Evolutionary conservation across 495 filamentous ascomycete genomes (phyloP), one percentile per base, ranked within the genome.

Genomic region (Penicillium cosmopolitanum): DNA sequence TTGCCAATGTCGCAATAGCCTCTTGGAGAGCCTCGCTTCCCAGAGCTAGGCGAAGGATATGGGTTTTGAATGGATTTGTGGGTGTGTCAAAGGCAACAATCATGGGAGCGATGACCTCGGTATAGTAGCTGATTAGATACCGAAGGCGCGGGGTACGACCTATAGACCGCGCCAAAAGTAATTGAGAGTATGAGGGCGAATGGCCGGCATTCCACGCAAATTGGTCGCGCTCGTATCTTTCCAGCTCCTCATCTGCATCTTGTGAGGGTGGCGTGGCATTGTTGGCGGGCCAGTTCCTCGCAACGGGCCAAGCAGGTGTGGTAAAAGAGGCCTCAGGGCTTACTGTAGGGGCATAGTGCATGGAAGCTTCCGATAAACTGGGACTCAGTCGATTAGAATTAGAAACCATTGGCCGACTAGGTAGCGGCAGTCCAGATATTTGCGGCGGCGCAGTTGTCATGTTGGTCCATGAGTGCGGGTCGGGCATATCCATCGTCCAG

Each of bases 71-170:
- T 1, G 94, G 94, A 66, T 97, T 89, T 13, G 77, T 85, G 10
- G 91, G 89, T 9, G 86, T 86, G 67, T 98, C 94, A 73, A 97
- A 95, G 48, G 92, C 88, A 15, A 97, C 92, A 65, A 97, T 89
- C 60, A 91, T 89, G 0, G 91, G 90, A 60, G 93, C 95, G 73
- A 98, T 92, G 62, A 89, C 88, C 66, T 93, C 94, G 56, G 93
- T 87, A 72, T 95, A 84, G 58, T 84, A 84, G 58, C 80, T 82
- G 62, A 84, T 82, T 31, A 88, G 75, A 60, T 81, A 84, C 65
- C 80, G 80, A 40, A 86, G 75, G 28, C 85, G 81, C 10, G 82
- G 84, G 5, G 85, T 82, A 7, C 75, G 77, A 11, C 81, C 81
- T 23, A 82, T 74, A 0, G 77, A 76, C 44, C 78, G 67, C 50